Evolutionary conservation across 305 asterid species (phyloP).

Genomic region (Fraxinus sp.): DNA sequence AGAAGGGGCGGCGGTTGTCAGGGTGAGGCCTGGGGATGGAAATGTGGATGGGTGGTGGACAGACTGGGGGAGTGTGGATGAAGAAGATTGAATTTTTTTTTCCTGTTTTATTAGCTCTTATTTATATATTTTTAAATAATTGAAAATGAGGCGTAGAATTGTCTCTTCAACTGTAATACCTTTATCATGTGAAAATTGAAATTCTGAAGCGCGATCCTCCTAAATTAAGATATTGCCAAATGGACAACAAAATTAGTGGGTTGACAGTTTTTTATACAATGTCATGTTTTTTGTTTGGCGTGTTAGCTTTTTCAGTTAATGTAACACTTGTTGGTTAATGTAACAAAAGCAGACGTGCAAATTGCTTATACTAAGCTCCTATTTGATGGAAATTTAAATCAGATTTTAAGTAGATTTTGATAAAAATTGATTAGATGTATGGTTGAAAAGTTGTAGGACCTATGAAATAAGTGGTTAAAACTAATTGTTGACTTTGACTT

Average conservation of each 20-base stretch:
- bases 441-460: no score
- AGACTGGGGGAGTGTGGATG: background rate
- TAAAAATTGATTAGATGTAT: no score
- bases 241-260: background rate
- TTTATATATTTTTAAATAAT: background rate
- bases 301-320: background rate
- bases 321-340: background rate
- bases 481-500: no score
- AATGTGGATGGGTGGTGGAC: background rate
- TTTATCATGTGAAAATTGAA: background rate
- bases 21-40: background rate
- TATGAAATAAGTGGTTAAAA: no score
- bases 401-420: no score
- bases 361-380: background rate
- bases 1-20: background rate
- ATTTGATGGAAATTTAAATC: no score
- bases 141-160: background rate
- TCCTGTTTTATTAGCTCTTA: background rate
- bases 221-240: background rate
- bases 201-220: background rate
- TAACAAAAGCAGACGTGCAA: background rate
- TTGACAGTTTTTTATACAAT: background rate
- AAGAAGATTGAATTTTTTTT: background rate
- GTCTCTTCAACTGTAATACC: background rate
- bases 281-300: background rate